Base-by-base conservation (phyloP, 1,284 basidiomycete species). In the Neonothopanus nambi region DNA sequence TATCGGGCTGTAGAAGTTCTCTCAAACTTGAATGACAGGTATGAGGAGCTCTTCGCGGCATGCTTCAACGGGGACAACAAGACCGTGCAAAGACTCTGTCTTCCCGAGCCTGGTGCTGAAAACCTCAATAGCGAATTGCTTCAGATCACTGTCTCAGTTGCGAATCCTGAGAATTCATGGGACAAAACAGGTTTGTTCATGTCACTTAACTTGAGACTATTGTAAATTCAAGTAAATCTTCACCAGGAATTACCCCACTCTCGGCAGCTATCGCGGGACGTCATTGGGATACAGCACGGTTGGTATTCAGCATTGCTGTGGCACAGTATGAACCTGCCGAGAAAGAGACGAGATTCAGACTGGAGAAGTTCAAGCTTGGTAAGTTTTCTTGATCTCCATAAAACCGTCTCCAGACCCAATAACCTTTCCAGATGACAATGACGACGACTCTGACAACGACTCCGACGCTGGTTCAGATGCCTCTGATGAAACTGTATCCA, bases 281-380 rank as follows among this genome's bases (percentile, higher is more conserved):
- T 9, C 74, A 72, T 20, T 85, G 82, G 81, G 69, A 73, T 3
- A 81, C 81, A 1, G 81, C 79, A 1, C 74, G 73, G 17, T 66
- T 84, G 7, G 70, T 84, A 9, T 62, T 84, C 33, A 76, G 77
- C 1, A 81, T 84, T 54, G 74, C 79, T 7, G 64, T 66, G 6
- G 76, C 81, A 5, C 82, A 85, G 61, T 79, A 81, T 57, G 66
- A 74, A 18, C 69, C 73, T 2, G 60, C 69, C 0, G 69, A 74
- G 5, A 63, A 69, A 2, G 64, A 70, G 6, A 56, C 43, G 46
- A 67, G 67, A 28, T 77, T 78, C 57, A 66, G 61, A 9, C 59
- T 63, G 2, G 63, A 60, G 24, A 60, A 67, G 24, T 60, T 77
- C 24, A 60, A 64, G 21, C 57, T 76, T 17, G 74, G 76, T 77